These are phyloP conservation scores for Amaranthus cruentus DNA, from an alignment of 148 eudicot genomes.

Conservation along the genomic window DNA sequence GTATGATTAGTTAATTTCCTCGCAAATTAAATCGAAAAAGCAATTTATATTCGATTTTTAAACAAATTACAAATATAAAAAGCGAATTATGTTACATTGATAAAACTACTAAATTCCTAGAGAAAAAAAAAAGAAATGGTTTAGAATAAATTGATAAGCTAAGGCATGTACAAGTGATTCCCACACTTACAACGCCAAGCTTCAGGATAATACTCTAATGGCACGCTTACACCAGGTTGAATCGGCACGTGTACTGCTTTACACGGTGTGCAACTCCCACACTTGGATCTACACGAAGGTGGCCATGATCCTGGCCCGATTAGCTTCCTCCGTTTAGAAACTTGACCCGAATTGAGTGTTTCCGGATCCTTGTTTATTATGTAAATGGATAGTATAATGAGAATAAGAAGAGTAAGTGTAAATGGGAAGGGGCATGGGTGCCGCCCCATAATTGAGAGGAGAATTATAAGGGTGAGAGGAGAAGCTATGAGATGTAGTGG, in stretches of 20 bases:
- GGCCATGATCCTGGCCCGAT: conserved; percentile 72
- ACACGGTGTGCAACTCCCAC: conserved; percentile 70
- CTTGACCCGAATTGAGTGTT: too few relatives aligned
- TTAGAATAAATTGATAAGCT: neutral
- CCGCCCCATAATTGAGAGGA: too few relatives aligned
- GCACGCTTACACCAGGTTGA: conserved; percentile 52
- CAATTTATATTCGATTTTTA: too few relatives aligned
- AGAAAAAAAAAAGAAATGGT: too few relatives aligned
- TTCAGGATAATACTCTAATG: conserved; percentile 81
- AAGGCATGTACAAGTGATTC: conserved; percentile 67
- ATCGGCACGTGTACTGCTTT: conserved; percentile 62
- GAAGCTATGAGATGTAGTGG: too few relatives aligned
- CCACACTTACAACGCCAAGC: conserved; percentile 93
- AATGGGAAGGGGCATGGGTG: neutral
- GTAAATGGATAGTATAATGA: too few relatives aligned
- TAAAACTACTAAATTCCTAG: too few relatives aligned
- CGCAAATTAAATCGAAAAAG: too few relatives aligned
- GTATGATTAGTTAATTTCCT: too few relatives aligned
- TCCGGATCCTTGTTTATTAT: neutral
- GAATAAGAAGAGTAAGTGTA: neutral
- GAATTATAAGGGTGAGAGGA: too few relatives aligned
- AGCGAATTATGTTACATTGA: too few relatives aligned
- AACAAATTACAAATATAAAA: too few relatives aligned
- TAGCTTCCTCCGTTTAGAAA: conserved; percentile 22
- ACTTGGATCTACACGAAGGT: conserved; percentile 65